Evolutionary conservation across 257 asterid genomes (phyloP), one percentile per base, ranked within the genome.

Genomic region (Solanum sitiens): DNA sequence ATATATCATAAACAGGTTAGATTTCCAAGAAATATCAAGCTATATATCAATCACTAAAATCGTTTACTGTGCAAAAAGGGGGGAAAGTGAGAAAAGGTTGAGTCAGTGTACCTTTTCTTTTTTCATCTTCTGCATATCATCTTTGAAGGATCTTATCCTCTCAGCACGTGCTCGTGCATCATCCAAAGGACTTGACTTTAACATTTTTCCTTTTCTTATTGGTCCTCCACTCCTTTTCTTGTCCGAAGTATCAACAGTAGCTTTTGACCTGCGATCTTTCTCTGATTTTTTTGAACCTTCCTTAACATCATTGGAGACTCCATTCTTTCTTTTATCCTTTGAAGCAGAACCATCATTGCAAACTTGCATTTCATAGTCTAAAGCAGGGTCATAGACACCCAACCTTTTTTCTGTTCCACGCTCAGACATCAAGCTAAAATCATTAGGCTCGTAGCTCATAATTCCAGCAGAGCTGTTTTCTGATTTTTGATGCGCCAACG

Each of bases 131-230:
- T 93, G 98, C 83, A 96, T 92, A 89, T 96, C 99, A 83, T 97
- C 97, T 91, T 97, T 97, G 88, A 92, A 97, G 90, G 98, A 89
- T 92, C 99, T 94, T 89, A 97, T 90, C 86, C 75, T 96, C 88
- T 97, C 99, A 68, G 99, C 99, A 87, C 98, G 99, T 75, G 96
- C 98, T 70, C 95, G 94, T 67, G 99, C 99, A 91, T 96, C 98
- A 87, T 96, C 98, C 82, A 91, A 79, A 89, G 98, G 94, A 89
- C 93, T 95, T 92, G 90, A 82, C 92, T 94, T 96, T 30, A 96
- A 91, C 84, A 93, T 86, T 90, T 93, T 95, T 50, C 88, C 94
- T 89, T 94, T 96, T 93, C 96, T 92, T 70, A 95, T 86, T 37
- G 96, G 98, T 42, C 98, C 98, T 87, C 96, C 98, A 76, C 92